Conservation (phyloP, 495 filamentous ascomycete species). For the Lindgomyces ingoldianus region DNA sequence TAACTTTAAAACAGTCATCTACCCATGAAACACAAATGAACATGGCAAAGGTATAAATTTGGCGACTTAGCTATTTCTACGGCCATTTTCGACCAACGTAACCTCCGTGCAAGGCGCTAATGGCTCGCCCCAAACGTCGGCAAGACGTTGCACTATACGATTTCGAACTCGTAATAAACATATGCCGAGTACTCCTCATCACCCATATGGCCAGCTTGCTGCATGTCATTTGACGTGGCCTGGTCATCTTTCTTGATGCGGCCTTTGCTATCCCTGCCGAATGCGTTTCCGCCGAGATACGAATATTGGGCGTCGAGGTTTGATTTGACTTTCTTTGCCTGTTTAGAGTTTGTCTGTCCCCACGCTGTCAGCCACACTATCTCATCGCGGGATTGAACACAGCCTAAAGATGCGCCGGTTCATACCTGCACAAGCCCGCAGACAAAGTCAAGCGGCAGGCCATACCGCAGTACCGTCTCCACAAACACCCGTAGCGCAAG, state of each 20-base stretch:
- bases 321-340: constrained; percentile 74
- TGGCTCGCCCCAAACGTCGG: neutral
- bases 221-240: constrained; percentile 73
- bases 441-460: constrained; percentile 84
- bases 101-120: too few species aligned
- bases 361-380: neutral
- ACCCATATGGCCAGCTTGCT: constrained; percentile 64
- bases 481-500: constrained; percentile 91
- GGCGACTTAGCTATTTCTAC: constrained; percentile 9
- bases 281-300: constrained; percentile 92
- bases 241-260: constrained; percentile 84
- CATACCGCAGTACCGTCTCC: constrained; percentile 93
- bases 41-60: too few species aligned
- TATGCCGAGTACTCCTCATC: constrained; percentile 87
- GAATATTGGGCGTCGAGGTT: constrained; percentile 84
- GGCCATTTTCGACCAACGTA: too few species aligned
- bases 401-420: neutral
- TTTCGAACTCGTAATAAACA: constrained; percentile 95
- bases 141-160: constrained; percentile 45
- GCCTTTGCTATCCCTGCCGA: constrained; percentile 91
- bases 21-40: too few species aligned
- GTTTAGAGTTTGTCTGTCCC: constrained; percentile 74
- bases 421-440: constrained; percentile 80
- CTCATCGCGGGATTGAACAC: too few species aligned
- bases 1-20: too few species aligned